A percentile compares a stretch with the other conserved stretches of the same genome.
phyloP scores from a whole-genome alignment of 176 grass and related monocot species.

The Aegilops longissima region DNA sequence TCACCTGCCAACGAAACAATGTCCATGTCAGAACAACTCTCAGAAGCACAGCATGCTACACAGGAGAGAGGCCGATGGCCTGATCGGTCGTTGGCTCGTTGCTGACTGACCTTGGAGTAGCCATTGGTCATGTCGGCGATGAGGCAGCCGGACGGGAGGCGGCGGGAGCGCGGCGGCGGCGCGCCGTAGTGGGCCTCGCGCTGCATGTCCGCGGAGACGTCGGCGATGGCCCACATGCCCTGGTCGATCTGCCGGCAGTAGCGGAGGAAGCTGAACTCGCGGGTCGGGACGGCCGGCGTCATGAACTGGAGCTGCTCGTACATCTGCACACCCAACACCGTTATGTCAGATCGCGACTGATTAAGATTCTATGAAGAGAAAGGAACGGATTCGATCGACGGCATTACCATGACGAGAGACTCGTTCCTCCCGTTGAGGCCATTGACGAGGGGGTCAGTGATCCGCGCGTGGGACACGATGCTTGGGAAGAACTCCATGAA shows the following conservation, averaged over 20 bases:
- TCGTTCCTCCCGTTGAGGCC: conserved; percentile 65
- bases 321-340: conserved; percentile 48
- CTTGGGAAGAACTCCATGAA: conserved; percentile 87
- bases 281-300: conserved; percentile 65
- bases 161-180: conserved; percentile 42
- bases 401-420: conserved; percentile 71
- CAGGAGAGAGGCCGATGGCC: not conserved
- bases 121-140: conserved; percentile 86
- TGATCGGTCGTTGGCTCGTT: too few species aligned
- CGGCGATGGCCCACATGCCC: conserved; percentile 75
- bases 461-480: conserved; percentile 73
- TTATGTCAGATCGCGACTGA: not conserved
- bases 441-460: conserved; percentile 64
- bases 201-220: conserved; percentile 72
- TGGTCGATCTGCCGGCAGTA: conserved; percentile 96
- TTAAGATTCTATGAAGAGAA: not conserved
- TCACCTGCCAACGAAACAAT: conserved; percentile 47
- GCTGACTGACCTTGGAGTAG: conserved; percentile 67
- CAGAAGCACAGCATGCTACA: not conserved
- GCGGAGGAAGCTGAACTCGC: conserved; percentile 88
- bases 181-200: conserved; percentile 52
- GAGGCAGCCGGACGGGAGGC: conserved; percentile 85
- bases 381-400: not conserved
- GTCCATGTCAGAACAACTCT: not conserved
- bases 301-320: conserved; percentile 83